Evolutionary conservation across 257 asterid genomes (phyloP), one percentile per base, ranked within the genome.

Genomic region (Knoxia roxburghii): DNA sequence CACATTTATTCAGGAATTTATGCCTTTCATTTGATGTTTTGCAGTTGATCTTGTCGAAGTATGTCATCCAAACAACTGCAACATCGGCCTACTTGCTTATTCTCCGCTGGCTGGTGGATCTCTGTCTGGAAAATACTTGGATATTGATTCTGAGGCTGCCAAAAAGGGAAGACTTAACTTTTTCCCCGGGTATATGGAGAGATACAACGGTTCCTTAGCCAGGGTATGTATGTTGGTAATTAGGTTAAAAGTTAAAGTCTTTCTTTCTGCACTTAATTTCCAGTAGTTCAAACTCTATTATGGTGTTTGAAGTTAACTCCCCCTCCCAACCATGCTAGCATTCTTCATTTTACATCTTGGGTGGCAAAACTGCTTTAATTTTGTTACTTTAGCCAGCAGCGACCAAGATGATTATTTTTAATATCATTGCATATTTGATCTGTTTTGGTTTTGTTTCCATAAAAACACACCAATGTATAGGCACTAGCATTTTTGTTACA

Each of bases 61-160:
- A 57, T 92, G 98, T 80, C 97, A 92, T 71, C 95, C 96, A 39
- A 86, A 89, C 80, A 84, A 89, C 83, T 78, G 75, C 85, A 92
- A 92, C 80, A 69, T 92, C 56, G 96, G 98, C 30, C 78, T 92
- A 65, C 97, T 92, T 58, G 88, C 98, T 51, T 92, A 86, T 75
- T 92, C 98, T 68, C 97, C 98, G 46, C 89, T 92, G 67, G 86
- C 83, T 5, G 98, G 91, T 61, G 98, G 96, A 77, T 56, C 95
- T 27, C 77, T 92, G 79, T 72, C 85, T 0, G 98, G 97, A 49
- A 92, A 92, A 73, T 92, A 92, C 79, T 84, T 92, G 52, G 91
- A 89, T 76, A 61, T 40, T 20, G 69, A 79, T 41, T 86, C 98
- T 29, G 87, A 87, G 71, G 97, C 88, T 72, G 89, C 98, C 4